A percentile compares a stretch with the other conserved stretches of the same genome.
Conservation (phyloP, 1,284 basidiomycete genomes). For the Inonotus obliquus region DNA sequence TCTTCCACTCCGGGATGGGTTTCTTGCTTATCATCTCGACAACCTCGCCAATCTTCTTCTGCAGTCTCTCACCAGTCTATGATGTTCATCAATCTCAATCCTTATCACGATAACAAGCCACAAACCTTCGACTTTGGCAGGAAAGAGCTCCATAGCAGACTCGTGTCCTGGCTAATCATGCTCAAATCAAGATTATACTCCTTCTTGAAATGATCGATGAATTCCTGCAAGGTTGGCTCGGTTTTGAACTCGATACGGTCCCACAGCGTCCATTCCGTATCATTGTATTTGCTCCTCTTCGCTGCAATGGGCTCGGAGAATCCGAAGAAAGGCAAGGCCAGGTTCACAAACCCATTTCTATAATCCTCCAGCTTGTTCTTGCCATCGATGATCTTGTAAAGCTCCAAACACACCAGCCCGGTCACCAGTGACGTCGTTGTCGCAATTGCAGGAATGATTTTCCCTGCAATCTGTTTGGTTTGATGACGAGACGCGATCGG, state of each 20-base stretch:
- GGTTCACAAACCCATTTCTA: conserved; percentile 98
- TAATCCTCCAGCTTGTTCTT: conserved; percentile 92
- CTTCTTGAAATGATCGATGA: conserved; percentile 82
- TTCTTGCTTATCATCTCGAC: conserved; percentile 96
- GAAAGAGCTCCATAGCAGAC: conserved; percentile 97
- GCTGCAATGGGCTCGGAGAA: conserved; percentile 98
- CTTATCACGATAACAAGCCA: conserved; percentile 4
- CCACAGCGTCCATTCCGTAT: conserved; percentile 97
- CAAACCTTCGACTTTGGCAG: conserved; percentile 85
- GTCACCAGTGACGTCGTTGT: conserved; percentile 96
- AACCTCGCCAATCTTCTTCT: conserved; percentile 87
- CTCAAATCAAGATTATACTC: conserved; percentile 86
- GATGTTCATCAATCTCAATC: conserved; percentile 1
- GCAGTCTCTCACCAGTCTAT: conserved; percentile 82
- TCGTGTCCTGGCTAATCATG: conserved; percentile 97
- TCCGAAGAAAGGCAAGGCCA: conserved; percentile 97
- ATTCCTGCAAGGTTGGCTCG: conserved; percentile 86
- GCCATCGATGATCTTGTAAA: conserved; percentile 98
- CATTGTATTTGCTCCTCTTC: conserved; percentile 84
- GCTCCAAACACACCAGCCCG: conserved; percentile 92
- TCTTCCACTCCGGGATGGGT: conserved; percentile 74
- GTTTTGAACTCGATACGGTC: conserved; percentile 92
- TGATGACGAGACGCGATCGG: conserved; percentile 85
- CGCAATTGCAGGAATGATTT: conserved; percentile 99
- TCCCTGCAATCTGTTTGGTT: conserved; percentile 98